Base-by-base conservation (phyloP, 306 rosid species). In the Acacia crassicarpa region DNA sequence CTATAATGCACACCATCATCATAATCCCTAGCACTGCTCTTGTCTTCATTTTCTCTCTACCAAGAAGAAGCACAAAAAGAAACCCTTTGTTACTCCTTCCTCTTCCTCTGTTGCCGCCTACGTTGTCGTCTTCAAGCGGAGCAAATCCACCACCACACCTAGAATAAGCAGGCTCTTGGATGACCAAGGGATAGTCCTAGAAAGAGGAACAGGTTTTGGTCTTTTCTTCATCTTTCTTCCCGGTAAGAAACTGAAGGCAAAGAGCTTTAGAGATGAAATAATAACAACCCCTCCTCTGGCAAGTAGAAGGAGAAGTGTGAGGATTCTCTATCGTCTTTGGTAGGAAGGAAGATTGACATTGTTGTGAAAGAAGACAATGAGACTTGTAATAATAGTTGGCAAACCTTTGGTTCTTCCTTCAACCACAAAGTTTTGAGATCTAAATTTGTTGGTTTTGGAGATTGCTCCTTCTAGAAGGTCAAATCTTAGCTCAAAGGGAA, bases 381-480 rank as follows among this genome's bases (percentile, higher is more conserved):
- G 15, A 6, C 38, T 13, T 30, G 38, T 14, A 27, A 2, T 62
- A 62, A 32, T 32, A 32, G 40, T 38, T 9, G 35, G 9, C 68
- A 25, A 14, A 14, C 38, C 25, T 68, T 33, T 9, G 51, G 80
- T 38, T 86, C 96, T 15, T 93, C 99, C 5, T 90, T 92, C 23
- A 97, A 91, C 56, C 90, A 97, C 3, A 95, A 95, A 78, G 97
- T 93, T 46, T 95, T 94, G 43, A 87, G 99, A 90, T 95, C 98
- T 69, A 90, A 96, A 93, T 95, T 97, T 78, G 97, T 95, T 66
- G 99, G 98, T 1, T 93, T 95, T 38, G 97, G 99, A 5, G 98
- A 95, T 51, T 95, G 98, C 68, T 91, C 98, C 65, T 90, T 95
- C 7, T 74, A 98, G 76, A 83, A 98, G 63, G 98, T 93, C 9